Evolutionary conservation across 2,329 filamentous ascomycete species (phyloP).

Genomic region (Endocalyx cinctus): DNA sequence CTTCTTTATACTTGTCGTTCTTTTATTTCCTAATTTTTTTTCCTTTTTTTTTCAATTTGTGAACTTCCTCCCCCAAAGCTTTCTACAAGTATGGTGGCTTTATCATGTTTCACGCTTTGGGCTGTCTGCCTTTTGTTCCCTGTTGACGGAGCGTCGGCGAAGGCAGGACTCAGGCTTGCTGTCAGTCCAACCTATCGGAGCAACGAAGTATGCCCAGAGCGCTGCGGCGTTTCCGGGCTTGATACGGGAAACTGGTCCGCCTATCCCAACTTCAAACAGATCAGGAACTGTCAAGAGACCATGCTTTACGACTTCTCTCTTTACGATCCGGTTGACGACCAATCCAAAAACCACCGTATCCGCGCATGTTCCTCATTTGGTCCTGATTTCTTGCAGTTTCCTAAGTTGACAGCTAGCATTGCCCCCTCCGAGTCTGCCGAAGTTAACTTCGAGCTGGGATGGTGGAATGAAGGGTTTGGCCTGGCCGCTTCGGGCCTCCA

Average conservation of each 20-base stretch:
- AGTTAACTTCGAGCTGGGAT: slow-evolving; percentile 2
- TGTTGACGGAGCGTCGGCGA: no score
- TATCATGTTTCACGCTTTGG: no score
- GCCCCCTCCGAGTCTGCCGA: not conserved
- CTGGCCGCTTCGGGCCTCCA: slow-evolving; percentile 1
- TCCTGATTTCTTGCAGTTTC: not conserved
- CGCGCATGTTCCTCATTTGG: slow-evolving; percentile 1
- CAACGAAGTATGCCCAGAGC: no score
- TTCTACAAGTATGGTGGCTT: no score
- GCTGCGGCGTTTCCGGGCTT: no score
- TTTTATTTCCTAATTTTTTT: no score
- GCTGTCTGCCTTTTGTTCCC: no score
- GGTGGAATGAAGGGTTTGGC: not conserved
- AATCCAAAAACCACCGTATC: slow-evolving; percentile 1
- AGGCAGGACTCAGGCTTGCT: no score
- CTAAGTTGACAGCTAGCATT: not conserved
- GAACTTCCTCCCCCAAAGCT: no score
- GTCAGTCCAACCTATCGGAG: no score
- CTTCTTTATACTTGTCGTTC: no score
- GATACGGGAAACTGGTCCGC: slow-evolving; percentile 3
- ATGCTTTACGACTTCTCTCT: slow-evolving; percentile 2
- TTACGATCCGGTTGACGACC: slow-evolving; percentile 2
- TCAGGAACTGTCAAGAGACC: slow-evolving; percentile 1
- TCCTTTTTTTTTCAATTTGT: no score
- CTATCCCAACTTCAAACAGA: slow-evolving; percentile 3